Evolutionary conservation across 192 early-diverging fungal species (phyloP).

Genomic region (Chytriomyces sp.): DNA sequence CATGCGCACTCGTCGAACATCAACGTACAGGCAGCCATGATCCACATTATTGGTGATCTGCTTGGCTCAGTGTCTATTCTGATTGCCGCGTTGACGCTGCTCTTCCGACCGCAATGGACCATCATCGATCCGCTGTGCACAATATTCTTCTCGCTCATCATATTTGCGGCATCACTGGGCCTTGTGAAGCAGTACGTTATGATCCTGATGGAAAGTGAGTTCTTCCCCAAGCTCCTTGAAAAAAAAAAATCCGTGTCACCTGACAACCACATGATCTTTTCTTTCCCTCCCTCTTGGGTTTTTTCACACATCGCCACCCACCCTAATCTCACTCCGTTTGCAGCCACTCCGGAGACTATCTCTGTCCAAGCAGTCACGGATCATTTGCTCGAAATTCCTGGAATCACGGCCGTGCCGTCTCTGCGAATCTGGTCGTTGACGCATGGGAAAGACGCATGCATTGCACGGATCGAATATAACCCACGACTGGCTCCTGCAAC

Average conservation of each 20-base stretch:
- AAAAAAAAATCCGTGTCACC: too few species aligned
- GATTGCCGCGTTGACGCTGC: slow-evolving; percentile 68
- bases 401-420: slow-evolving; percentile 54
- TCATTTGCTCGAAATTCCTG: slow-evolving; percentile 44
- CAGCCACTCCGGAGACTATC: background rate
- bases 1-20: background rate
- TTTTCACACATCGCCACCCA: too few species aligned
- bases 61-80: slow-evolving; percentile 74
- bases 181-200: slow-evolving; percentile 64
- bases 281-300: too few species aligned
- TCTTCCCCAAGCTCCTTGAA: background rate
- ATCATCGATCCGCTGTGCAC: slow-evolving; percentile 78
- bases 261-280: too few species aligned
- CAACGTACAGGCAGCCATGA: slow-evolving; percentile 67
- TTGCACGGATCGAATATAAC: background rate
- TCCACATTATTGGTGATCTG: slow-evolving; percentile 78
- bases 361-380: slow-evolving; percentile 3
- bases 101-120: slow-evolving; percentile 53
- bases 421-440: slow-evolving; percentile 63
- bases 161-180: slow-evolving; percentile 67
- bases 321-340: too few species aligned
- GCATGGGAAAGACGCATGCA: slow-evolving; percentile 14
- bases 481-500: background rate
- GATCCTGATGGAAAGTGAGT: slow-evolving; percentile 72
- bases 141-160: slow-evolving; percentile 72